Percentiles rank a stretch among this genome's conserved stretches.
Conservation (phyloP, 208 protist species). For the Balamuthia mandrillaris region DNA sequence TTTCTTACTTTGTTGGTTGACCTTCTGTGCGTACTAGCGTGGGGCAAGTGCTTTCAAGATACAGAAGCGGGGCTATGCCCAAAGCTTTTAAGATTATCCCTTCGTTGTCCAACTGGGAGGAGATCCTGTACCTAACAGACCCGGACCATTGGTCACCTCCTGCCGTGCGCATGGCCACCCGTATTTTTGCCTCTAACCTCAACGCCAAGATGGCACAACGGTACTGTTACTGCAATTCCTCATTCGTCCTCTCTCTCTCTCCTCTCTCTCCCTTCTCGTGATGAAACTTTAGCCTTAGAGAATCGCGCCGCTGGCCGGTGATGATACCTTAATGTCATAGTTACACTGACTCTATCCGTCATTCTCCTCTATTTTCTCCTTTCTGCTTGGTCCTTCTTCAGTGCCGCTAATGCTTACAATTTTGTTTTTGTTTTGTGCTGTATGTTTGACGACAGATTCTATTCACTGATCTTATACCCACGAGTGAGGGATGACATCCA, state of each 20-base stretch:
- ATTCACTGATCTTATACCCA: constrained; percentile 95
- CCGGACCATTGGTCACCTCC: constrained; percentile 93
- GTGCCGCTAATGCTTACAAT: not conserved
- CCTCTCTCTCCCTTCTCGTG: too few species aligned
- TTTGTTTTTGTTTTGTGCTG: not conserved
- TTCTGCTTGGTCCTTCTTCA: not conserved
- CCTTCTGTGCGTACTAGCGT: constrained; percentile 60
- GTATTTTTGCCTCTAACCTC: constrained; percentile 93
- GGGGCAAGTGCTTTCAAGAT: constrained; percentile 87
- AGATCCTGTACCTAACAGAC: constrained; percentile 92
- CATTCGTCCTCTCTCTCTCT: not conserved
- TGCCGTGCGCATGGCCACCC: constrained; percentile 89
- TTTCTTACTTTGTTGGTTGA: not conserved
- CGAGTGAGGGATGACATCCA: constrained; percentile 82
- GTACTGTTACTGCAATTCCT: too few species aligned
- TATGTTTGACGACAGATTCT: constrained; percentile 69
- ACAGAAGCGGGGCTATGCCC: constrained; percentile 96
- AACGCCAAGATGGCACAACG: constrained; percentile 94
- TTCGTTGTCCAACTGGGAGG: constrained; percentile 94
- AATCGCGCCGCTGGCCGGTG: too few species aligned
- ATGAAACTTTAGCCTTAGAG: too few species aligned
- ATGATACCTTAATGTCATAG: too few species aligned
- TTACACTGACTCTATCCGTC: too few species aligned
- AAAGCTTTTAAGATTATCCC: constrained; percentile 99
- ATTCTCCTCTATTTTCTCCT: too few species aligned